These are phyloP conservation scores for Colletotrichum gloeosporioides DNA, from an alignment of 2,329 filamentous ascomycete genomes.

Conservation along the genomic window DNA sequence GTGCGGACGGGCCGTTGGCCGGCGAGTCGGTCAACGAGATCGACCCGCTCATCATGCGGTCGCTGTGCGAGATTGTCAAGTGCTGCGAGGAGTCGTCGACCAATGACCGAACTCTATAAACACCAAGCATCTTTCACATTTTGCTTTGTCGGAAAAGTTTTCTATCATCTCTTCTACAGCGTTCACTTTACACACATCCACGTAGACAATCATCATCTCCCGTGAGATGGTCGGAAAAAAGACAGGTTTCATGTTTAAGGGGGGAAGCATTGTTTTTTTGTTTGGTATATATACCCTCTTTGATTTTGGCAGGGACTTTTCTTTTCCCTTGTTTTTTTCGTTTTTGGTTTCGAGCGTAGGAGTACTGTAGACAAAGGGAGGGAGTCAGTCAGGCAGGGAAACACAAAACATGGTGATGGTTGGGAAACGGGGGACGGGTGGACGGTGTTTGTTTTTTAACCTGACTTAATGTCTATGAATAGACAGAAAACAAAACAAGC, in stretches of 20 bases:
- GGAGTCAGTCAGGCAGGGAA: neutral
- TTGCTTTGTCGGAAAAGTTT: neutral
- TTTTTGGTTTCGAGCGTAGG: neutral
- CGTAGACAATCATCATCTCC: neutral
- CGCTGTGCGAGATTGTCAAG: constrained; percentile 48
- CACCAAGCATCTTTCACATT: neutral
- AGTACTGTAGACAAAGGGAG: neutral
- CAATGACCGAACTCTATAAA: neutral
- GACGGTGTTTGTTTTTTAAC: neutral
- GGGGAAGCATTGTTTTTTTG: neutral
- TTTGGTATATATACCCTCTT: constrained; percentile 19
- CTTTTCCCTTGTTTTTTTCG: neutral
- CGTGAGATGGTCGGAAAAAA: neutral
- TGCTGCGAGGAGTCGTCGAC: constrained; percentile 20
- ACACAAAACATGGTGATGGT: neutral
- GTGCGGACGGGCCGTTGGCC: neutral
- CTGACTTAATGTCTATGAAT: neutral
- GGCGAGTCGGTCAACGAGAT: constrained; percentile 30
- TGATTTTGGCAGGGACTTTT: neutral
- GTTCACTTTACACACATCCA: neutral
- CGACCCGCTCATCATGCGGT: constrained; percentile 43
- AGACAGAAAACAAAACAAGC: neutral
- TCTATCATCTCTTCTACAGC: neutral
- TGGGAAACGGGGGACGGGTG: neutral
- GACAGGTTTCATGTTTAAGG: neutral